Conservation (phyloP, 768 basidiomycete genomes). For the Boletus tomentosulus region DNA sequence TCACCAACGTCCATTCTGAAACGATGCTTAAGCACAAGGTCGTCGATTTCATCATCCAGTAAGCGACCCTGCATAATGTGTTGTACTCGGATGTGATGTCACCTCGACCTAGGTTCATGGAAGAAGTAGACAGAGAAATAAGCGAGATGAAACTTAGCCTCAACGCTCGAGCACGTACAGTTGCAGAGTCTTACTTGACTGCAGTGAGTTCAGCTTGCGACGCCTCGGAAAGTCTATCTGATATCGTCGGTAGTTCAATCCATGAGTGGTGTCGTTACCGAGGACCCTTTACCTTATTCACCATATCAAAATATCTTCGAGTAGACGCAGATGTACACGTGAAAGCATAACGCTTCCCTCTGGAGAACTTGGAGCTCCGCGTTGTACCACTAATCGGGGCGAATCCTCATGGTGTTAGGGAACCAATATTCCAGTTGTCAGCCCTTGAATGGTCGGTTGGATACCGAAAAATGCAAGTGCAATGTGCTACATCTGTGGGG, state of each 20-base stretch:
- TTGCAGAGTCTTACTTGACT: conserved; percentile 92
- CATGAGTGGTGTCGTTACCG: conserved; percentile 12
- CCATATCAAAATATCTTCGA: conserved; percentile 9
- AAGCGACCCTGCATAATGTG: conserved; percentile 27
- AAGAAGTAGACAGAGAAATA: conserved; percentile 98
- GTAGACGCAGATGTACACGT: conserved; percentile 18
- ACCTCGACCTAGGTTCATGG: conserved; percentile 73
- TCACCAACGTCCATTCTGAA: conserved; percentile 95
- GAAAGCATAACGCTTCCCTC: conserved; percentile 7
- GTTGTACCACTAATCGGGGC: conserved; percentile 13
- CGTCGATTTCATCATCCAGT: conserved; percentile 99
- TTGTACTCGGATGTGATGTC: background rate
- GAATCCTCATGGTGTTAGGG: background rate
- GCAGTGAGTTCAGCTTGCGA: conserved; percentile 54
- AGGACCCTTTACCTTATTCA: conserved; percentile 10
- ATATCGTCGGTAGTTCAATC: conserved; percentile 22
- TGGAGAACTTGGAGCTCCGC: conserved; percentile 4
- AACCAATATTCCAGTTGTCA: conserved; percentile 1
- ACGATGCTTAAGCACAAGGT: conserved; percentile 99
- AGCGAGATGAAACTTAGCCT: conserved; percentile 98
- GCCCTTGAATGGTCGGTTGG: conserved; percentile 4
- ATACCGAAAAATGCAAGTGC: conserved; percentile 14
- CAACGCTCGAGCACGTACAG: conserved; percentile 93
- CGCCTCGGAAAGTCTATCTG: background rate
- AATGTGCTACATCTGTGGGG: conserved; percentile 19